A percentile compares a stretch with the other conserved stretches of the same genome.
Evolutionary conservation across 2,329 filamentous ascomycete genomes (phyloP).

Genomic region (Ophiostoma quercus): DNA sequence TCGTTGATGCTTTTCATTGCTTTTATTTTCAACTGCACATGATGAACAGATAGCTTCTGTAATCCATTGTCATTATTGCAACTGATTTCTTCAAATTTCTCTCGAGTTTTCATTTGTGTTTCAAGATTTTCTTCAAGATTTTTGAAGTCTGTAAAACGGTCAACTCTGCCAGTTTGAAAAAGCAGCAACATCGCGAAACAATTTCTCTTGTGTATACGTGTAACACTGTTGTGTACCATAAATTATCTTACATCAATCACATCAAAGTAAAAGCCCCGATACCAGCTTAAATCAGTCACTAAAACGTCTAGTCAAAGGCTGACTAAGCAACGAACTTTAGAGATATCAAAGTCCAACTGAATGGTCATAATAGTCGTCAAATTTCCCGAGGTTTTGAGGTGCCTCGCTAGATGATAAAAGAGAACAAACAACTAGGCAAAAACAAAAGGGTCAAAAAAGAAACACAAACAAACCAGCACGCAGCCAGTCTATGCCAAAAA

Average conservation of each 20-base stretch:
- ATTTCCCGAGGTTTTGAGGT: slow-evolving; percentile 7
- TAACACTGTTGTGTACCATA: too few relatives aligned
- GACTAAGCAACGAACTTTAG: neutral
- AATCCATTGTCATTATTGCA: neutral
- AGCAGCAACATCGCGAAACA: too few relatives aligned
- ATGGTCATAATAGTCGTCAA: slow-evolving; percentile 21
- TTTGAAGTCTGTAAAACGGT: neutral
- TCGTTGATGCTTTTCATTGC: neutral
- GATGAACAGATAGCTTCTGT: neutral
- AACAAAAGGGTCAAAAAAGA: neutral
- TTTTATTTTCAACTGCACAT: neutral
- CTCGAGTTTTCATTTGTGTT: neutral
- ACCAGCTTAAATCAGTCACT: neutral
- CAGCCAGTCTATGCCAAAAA: slow-evolving; percentile 11
- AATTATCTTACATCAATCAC: too few relatives aligned
- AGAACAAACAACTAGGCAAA: neutral
- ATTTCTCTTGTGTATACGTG: too few relatives aligned
- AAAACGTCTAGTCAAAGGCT: neutral
- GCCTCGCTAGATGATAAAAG: neutral
- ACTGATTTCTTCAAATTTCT: neutral
- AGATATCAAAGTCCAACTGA: neutral
- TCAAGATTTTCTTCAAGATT: neutral
- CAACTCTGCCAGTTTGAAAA: neutral
- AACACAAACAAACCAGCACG: slow-evolving; percentile 4
- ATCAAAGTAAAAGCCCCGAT: neutral